phyloP scores from a whole-genome alignment of 2,329 filamentous ascomycete species.

The Colletotrichum tanaceti region DNA sequence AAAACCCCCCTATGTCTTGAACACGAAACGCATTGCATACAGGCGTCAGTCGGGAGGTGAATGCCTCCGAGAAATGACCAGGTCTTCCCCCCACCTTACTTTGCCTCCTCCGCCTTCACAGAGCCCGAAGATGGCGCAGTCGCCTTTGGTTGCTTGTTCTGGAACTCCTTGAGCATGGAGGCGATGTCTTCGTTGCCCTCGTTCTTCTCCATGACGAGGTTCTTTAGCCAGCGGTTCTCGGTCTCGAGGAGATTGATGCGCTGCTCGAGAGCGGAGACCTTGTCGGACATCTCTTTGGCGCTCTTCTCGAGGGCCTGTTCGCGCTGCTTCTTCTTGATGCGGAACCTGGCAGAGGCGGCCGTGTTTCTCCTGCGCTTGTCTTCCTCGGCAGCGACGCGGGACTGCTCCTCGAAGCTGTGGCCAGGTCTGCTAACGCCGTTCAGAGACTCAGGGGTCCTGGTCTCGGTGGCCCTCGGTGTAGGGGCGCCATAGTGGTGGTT shows the following conservation, averaged over 20 bases:
- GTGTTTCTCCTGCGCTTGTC: conserved; percentile 92
- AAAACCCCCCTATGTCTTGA: conserved; percentile 12
- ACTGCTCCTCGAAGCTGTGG: conserved; percentile 75
- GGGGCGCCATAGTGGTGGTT: conserved; percentile 40
- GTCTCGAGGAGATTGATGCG: conserved; percentile 82
- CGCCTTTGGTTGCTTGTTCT: conserved; percentile 49
- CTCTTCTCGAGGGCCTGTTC: conserved; percentile 86
- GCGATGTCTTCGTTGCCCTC: conserved; percentile 68
- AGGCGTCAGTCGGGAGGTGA: background rate
- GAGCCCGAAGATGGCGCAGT: conserved; percentile 14
- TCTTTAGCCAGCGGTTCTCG: conserved; percentile 85
- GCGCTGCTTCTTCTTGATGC: conserved; percentile 95
- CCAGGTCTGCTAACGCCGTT: conserved; percentile 52
- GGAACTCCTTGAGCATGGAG: conserved; percentile 64
- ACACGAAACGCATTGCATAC: conserved; percentile 20
- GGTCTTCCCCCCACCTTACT: background rate
- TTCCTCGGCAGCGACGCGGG: conserved; percentile 82
- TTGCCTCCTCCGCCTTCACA: conserved; percentile 22
- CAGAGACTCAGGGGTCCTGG: conserved; percentile 59
- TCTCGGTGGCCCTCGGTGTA: conserved; percentile 52
- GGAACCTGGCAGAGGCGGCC: conserved; percentile 87
- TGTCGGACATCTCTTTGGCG: conserved; percentile 85
- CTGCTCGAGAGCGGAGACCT: conserved; percentile 78
- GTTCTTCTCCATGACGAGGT: conserved; percentile 84
- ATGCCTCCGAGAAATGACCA: background rate